Conservation (phyloP, 768 basidiomycete genomes). For the Suillus brevipes region DNA sequence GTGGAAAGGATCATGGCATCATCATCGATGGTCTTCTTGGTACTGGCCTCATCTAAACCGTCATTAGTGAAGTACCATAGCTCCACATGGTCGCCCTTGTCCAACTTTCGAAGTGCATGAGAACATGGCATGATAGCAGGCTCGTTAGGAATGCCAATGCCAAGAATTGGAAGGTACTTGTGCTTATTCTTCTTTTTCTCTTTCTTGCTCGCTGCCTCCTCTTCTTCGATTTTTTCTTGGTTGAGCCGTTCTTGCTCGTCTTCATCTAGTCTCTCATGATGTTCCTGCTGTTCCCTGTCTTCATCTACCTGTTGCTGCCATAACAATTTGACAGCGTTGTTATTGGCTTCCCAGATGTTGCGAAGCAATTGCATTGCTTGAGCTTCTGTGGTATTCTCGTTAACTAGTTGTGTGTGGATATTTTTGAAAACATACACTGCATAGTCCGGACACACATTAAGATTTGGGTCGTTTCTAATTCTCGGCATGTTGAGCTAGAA, state of each 20-base stretch:
- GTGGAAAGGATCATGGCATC: no score
- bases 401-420: not conserved
- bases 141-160: no score
- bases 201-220: not conserved
- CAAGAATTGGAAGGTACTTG: not conserved
- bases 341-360: not conserved
- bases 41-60: no score
- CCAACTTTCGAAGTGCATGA: no score
- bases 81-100: no score
- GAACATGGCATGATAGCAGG: no score
- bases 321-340: not conserved
- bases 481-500: not conserved
- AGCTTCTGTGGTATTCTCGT: not conserved
- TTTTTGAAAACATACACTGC: not conserved
- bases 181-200: conserved; percentile 1
- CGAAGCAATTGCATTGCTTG: not conserved
- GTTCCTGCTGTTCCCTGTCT: not conserved
- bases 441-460: not conserved
- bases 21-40: no score
- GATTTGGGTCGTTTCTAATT: not conserved
- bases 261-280: not conserved
- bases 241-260: not conserved
- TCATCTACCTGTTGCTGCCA: not conserved
- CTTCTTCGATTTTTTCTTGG: not conserved
- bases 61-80: no score